Evolutionary conservation across 805 yeast species (phyloP).

Genomic region (Wickerhamomyces silvicola): DNA sequence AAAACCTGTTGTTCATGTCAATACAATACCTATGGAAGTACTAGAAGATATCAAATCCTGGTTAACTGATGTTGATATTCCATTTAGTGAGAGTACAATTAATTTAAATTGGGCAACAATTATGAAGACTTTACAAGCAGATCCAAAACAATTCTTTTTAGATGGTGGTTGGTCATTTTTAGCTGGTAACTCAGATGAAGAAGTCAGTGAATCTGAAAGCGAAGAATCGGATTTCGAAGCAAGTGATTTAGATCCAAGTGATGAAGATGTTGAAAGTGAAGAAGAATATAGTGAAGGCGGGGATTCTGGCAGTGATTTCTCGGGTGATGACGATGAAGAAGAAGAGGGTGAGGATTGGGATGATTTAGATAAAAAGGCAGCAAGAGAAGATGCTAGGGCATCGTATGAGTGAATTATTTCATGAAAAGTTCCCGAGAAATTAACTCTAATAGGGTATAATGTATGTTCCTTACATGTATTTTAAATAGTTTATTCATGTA

Average conservation of each 20-base stretch:
- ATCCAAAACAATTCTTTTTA: slow-evolving; percentile 88
- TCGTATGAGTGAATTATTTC: too few relatives aligned
- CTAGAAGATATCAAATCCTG: slow-evolving; percentile 91
- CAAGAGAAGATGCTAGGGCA: too few relatives aligned
- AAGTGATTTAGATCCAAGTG: too few relatives aligned
- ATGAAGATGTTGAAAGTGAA: slow-evolving; percentile 34
- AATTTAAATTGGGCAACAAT: slow-evolving; percentile 93
- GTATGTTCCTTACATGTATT: too few relatives aligned
- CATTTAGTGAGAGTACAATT: slow-evolving; percentile 89
- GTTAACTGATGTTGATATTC: slow-evolving; percentile 97
- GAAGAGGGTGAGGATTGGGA: slow-evolving; percentile 25
- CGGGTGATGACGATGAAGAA: slow-evolving; percentile 21
- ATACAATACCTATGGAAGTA: slow-evolving; percentile 89
- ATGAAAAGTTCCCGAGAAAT: too few relatives aligned
- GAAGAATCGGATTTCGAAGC: too few relatives aligned
- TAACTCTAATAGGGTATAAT: too few relatives aligned
- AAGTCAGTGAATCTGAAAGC: slow-evolving; percentile 55
- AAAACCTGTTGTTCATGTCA: slow-evolving; percentile 84
- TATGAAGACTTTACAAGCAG: slow-evolving; percentile 88
- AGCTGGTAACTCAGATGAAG: slow-evolving; percentile 81
- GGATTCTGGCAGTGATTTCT: slow-evolving; percentile 22
- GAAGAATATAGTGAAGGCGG: slow-evolving; percentile 31
- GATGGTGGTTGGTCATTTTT: slow-evolving; percentile 97
- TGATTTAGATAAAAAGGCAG: slow-evolving; percentile 32
- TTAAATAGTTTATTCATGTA: too few relatives aligned